Conservation (phyloP, 768 basidiomycete species). For the Amanita thiersii region DNA sequence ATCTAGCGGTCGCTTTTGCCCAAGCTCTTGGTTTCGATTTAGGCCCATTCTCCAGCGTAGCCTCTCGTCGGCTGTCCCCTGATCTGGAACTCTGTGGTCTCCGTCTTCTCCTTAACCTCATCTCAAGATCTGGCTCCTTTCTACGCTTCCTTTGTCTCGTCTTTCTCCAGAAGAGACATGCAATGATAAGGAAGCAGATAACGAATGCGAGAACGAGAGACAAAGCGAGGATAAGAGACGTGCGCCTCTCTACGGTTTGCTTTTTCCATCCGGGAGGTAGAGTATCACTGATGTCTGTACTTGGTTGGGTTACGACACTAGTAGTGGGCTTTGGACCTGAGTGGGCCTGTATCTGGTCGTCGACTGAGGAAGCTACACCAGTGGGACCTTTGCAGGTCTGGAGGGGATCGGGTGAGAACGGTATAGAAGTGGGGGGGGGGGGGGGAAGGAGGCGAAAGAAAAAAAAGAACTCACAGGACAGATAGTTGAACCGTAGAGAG, state of each 20-base stretch:
- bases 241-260: conserved; percentile 19
- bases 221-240: conserved; percentile 44
- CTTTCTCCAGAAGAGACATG: conserved; percentile 54
- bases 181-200: conserved; percentile 54
- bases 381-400: conserved; percentile 20
- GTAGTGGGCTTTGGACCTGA: conserved; percentile 13
- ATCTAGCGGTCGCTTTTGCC: conserved; percentile 58
- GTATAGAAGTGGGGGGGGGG: conserved; percentile 1
- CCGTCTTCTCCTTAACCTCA: conserved; percentile 26
- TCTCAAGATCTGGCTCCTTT: conserved; percentile 43
- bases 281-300: conserved; percentile 21
- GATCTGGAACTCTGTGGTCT: conserved; percentile 11
- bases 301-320: conserved; percentile 13
- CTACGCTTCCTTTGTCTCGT: conserved; percentile 22
- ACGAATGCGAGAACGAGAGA: conserved; percentile 55
- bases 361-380: conserved; percentile 17
- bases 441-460: conserved; percentile 5
- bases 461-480: conserved; percentile 40
- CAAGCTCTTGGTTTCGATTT: conserved; percentile 51
- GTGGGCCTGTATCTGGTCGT: conserved; percentile 24
- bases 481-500: conserved; percentile 65
- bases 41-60: conserved; percentile 35
- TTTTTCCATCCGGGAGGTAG: conserved; percentile 51
- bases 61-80: conserved; percentile 19
- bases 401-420: background rate